Percentiles rank a stretch among this genome's conserved stretches.
These are phyloP conservation scores for Hydrangea macrophylla DNA, from an alignment of 148 eudicot species.

Conservation along the genomic window DNA sequence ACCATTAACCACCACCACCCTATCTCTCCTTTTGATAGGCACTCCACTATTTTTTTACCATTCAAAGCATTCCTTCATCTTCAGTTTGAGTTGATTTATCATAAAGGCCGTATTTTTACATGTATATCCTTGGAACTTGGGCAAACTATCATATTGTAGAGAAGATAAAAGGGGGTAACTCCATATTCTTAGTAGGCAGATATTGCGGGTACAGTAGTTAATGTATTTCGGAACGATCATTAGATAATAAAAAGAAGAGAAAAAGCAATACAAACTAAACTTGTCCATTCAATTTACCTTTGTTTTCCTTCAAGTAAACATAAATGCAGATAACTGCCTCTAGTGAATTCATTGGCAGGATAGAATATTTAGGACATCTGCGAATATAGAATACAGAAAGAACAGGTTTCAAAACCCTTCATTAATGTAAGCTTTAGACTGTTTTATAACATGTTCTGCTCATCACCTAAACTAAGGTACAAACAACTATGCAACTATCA, in stretches of 20 bases:
- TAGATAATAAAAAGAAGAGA: background rate
- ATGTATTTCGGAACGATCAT: background rate
- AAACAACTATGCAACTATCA: slow-evolving; percentile 3
- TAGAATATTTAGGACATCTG: background rate
- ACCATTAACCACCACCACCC: background rate
- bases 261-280: background rate
- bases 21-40: too few species aligned
- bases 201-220: background rate
- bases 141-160: background rate
- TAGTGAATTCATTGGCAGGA: background rate
- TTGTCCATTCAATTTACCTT: background rate
- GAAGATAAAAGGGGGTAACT: background rate
- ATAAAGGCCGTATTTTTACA: background rate
- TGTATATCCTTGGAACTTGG: background rate
- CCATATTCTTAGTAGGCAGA: background rate
- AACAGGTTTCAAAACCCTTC: background rate
- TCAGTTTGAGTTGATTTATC: background rate
- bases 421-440: background rate
- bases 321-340: slow-evolving; percentile 5
- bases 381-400: background rate
- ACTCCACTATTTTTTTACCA: too few species aligned
- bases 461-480: background rate
- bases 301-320: background rate
- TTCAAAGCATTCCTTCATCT: background rate
- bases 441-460: background rate